Conservation (phyloP, 768 basidiomycete species). For the Neoboletus subvelutipes region DNA sequence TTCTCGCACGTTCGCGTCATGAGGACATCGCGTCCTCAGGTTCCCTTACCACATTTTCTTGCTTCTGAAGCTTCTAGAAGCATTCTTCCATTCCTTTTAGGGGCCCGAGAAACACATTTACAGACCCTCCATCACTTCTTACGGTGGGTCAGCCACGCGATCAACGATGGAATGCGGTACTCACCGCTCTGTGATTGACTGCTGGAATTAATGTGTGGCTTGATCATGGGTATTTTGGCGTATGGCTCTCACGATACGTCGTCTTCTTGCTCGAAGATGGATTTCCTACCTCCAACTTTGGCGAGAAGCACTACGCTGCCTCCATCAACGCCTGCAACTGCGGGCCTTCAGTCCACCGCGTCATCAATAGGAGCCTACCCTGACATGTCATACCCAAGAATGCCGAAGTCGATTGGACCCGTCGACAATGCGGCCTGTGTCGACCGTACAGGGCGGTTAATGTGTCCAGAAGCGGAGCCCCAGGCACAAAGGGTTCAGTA, state of each 20-base stretch:
- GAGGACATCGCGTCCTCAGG: background rate
- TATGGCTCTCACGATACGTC: background rate
- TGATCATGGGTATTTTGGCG: background rate
- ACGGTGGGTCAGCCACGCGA: conserved; percentile 2
- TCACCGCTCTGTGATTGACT: background rate
- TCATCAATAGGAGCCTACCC: no score
- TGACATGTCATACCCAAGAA: background rate
- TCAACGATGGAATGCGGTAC: background rate
- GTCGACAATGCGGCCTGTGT: background rate
- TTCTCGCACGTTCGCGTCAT: conserved; percentile 5
- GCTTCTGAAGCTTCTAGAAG: conserved; percentile 1
- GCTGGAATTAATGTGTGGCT: conserved; percentile 1
- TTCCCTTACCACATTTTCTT: background rate
- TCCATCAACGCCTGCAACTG: background rate
- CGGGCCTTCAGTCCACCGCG: background rate
- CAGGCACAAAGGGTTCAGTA: background rate
- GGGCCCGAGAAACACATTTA: conserved; percentile 1
- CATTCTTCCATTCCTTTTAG: conserved; percentile 1
- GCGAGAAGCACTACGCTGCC: no score
- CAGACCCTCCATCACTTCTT: background rate
- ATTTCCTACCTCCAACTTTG: background rate
- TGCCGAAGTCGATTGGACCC: background rate
- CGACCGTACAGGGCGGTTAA: no score
- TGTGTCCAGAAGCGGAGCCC: background rate
- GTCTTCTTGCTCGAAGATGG: background rate